phyloP scores from a whole-genome alignment of 2,329 filamentous ascomycete species.

The Xylaria multiplex region DNA sequence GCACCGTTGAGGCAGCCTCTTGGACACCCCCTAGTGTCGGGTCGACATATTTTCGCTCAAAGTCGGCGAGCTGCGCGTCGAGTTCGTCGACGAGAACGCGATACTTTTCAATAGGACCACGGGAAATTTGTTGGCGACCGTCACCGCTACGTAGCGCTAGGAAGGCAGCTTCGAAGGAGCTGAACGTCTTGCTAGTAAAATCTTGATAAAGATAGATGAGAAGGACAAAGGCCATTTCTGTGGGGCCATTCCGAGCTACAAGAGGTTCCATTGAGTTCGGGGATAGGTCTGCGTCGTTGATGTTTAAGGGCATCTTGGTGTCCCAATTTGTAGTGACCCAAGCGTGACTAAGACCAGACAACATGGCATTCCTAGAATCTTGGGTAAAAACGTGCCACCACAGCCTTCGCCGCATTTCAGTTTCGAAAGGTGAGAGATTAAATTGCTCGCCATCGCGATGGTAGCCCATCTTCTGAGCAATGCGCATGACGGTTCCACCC shows the following conservation, averaged over 20 bases:
- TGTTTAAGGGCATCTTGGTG: conserved; percentile 44
- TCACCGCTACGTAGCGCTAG: conserved; percentile 24
- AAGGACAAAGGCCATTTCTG: conserved; percentile 42
- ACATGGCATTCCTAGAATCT: conserved; percentile 44
- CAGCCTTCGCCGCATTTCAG: conserved; percentile 56
- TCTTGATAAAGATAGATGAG: conserved; percentile 34
- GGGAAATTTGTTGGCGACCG: conserved; percentile 3
- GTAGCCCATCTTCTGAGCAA: conserved; percentile 56
- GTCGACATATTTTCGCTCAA: conserved; percentile 44
- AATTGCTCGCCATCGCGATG: conserved; percentile 51
- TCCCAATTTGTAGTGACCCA: conserved; percentile 38
- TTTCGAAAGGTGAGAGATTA: conserved; percentile 54
- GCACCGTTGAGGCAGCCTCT: conserved; percentile 29
- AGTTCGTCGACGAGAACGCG: conserved; percentile 39
- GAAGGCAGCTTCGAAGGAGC: conserved; percentile 34
- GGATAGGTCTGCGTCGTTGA: conserved; percentile 47
- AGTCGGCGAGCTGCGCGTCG: conserved; percentile 36
- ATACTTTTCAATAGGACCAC: conserved; percentile 25
- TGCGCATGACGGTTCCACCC: conserved; percentile 52
- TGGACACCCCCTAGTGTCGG: conserved; percentile 43
- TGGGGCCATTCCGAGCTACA: conserved; percentile 33
- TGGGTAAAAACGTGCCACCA: conserved; percentile 53
- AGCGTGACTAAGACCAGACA: conserved; percentile 42
- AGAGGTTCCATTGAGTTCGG: conserved; percentile 38
- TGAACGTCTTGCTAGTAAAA: conserved; percentile 30